Conservation (phyloP, 2,329 filamentous ascomycete species). For the Rhynchosporium graminicola region DNA sequence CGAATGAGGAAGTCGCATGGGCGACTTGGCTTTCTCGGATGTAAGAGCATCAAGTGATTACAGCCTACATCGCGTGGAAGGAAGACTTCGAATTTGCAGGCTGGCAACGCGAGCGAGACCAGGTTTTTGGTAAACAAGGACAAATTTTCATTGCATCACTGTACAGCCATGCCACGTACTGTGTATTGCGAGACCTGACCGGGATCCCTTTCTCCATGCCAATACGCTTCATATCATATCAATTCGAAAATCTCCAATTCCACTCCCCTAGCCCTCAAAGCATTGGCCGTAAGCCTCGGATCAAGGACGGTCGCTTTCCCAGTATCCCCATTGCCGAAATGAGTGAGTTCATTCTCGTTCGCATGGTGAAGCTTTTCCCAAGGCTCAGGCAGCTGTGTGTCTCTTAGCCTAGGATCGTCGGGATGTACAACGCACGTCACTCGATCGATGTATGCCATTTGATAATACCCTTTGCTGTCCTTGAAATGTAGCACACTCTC, state of each 20-base stretch:
- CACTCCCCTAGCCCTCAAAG: constrained; percentile 7
- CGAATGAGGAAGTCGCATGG: too few relatives aligned
- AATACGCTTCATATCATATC: neutral
- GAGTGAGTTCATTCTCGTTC: neutral
- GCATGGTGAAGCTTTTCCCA: neutral
- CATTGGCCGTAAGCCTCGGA: constrained; percentile 9
- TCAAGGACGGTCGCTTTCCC: neutral
- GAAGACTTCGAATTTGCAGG: too few relatives aligned
- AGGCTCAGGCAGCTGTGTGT: neutral
- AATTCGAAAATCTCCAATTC: constrained; percentile 13
- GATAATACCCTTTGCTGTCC: neutral
- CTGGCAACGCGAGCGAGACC: too few relatives aligned
- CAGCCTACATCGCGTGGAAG: too few relatives aligned
- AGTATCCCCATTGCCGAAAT: neutral
- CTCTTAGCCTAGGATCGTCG: constrained; percentile 15
- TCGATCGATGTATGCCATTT: neutral
- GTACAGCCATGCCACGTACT: too few relatives aligned
- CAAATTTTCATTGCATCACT: too few relatives aligned
- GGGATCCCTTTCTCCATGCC: too few relatives aligned
- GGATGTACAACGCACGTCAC: neutral
- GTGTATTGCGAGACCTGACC: too few relatives aligned
- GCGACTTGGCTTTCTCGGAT: too few relatives aligned
- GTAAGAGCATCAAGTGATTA: too few relatives aligned
- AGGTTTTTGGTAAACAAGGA: too few relatives aligned
- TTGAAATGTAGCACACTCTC: neutral